These are phyloP conservation scores for Coelastrella sp. DNA, from an alignment of 139 green algal species.

Conservation along the genomic window DNA sequence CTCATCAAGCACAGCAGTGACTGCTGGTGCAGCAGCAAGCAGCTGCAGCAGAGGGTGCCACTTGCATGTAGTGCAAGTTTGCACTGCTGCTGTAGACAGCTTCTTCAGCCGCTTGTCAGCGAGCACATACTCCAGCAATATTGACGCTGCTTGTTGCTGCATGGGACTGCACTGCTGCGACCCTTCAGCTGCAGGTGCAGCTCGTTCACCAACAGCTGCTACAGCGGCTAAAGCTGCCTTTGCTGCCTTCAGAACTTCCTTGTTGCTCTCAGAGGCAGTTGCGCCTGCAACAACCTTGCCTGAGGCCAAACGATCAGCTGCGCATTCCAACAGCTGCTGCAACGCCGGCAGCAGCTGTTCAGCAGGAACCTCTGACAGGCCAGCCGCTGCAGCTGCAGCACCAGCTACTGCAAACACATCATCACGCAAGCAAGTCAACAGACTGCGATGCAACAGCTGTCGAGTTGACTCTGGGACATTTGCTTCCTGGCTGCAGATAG, in stretches of 20 bases:
- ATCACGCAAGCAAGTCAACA: constrained; percentile 21
- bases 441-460: constrained; percentile 33
- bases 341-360: constrained; percentile 59
- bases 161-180: not conserved
- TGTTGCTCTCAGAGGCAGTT: constrained; percentile 19
- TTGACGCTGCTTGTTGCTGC: constrained; percentile 17
- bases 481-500: constrained; percentile 11
- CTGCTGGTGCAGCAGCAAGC: not conserved
- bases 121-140: constrained; percentile 42
- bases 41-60: constrained; percentile 35
- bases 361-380: constrained; percentile 25
- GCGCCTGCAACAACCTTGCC: not conserved
- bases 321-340: constrained; percentile 46
- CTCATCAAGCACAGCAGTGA: not conserved
- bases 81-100: constrained; percentile 23
- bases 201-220: not conserved
- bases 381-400: constrained; percentile 32
- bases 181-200: not conserved
- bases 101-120: constrained; percentile 36
- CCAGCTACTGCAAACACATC: constrained; percentile 24
- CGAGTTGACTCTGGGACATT: not conserved
- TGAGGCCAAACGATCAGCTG: constrained; percentile 22
- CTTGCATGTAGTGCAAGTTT: not conserved
- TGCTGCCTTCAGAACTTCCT: constrained; percentile 42
- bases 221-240: constrained; percentile 43